Base-by-base conservation (phyloP, 805 yeast genomes). In the Lipomyces orientalis region DNA sequence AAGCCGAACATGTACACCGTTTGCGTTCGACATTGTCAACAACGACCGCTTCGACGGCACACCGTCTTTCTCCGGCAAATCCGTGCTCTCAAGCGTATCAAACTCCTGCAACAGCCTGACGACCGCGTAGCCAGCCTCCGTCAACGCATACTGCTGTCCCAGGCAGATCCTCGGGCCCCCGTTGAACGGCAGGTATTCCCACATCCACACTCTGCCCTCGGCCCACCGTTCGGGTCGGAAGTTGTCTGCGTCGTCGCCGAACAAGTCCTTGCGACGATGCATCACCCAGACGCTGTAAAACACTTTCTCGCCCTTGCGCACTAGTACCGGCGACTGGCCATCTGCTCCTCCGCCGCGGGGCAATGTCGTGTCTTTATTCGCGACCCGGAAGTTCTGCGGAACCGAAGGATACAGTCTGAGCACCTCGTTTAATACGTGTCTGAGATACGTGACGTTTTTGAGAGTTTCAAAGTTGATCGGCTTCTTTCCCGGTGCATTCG, bases 151-250 rank as follows among this genome's bases (percentile, higher is more conserved):
- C 75, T 84, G 87, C 77, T 84, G 87, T 54, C 87, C 87, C 61
- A 84, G 77, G 73, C 87, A 84, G 67, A 84, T 83, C 67, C 87
- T 76, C 37, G 87, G 87, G 4, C 87, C 87, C 56, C 87, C 87
- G 71, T 84, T 83, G 77, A 84, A 84, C 35, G 87, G 86, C 39
- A 84, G 75, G 74, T 82, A 84, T 39, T 81, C 83, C 86, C 86
- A 84, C 14, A 82, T 81, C 61, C 79, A 76, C 39, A 78, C 76
- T 51, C 74, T 75, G 46, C 72, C 68, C 33, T 54, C 59, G 65
- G 78, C 79, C 87, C 87, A 84, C 65, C 87, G 78, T 69, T 82
- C 85, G 2, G 87, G 87, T 25, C 76, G 75, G 74, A 82, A 84
- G 61, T 65, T 79, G 16, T 72, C 67, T 29, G 84, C 81, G 64